Evolutionary conservation across 2,329 filamentous ascomycete species (phyloP).

Genomic region (Arthrinium phaeospermum): DNA sequence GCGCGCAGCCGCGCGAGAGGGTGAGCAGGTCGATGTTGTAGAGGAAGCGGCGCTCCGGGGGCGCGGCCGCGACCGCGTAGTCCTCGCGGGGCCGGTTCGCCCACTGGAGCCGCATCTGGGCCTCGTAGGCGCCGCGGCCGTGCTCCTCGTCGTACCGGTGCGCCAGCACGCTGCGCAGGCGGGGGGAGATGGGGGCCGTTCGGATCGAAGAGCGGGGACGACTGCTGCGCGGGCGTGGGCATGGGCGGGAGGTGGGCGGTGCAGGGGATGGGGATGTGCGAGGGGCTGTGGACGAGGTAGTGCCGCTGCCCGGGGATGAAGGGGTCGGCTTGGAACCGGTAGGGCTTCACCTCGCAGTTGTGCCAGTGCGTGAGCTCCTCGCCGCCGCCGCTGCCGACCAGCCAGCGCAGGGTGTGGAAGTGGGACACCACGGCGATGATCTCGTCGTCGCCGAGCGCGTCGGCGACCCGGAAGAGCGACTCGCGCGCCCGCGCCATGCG

Average conservation of each 20-base stretch:
- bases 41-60: background rate
- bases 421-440: background rate
- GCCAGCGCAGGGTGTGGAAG: background rate
- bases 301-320: background rate
- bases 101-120: background rate
- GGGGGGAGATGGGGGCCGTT: no score
- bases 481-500: background rate
- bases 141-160: no score
- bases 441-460: background rate
- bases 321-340: background rate
- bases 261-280: background rate
- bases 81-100: background rate
- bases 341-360: background rate
- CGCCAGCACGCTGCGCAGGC: no score
- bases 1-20: background rate
- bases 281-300: background rate
- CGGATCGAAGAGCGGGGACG: no score
- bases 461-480: background rate
- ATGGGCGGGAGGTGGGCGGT: background rate
- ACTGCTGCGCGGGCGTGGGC: no score
- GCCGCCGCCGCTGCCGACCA: background rate
- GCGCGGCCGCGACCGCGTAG: background rate
- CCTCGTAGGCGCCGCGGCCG: background rate
- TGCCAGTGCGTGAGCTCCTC: background rate
- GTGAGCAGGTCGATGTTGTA: background rate